Base-by-base conservation (phyloP, 768 basidiomycete genomes). In the Amyloporia xantha region DNA sequence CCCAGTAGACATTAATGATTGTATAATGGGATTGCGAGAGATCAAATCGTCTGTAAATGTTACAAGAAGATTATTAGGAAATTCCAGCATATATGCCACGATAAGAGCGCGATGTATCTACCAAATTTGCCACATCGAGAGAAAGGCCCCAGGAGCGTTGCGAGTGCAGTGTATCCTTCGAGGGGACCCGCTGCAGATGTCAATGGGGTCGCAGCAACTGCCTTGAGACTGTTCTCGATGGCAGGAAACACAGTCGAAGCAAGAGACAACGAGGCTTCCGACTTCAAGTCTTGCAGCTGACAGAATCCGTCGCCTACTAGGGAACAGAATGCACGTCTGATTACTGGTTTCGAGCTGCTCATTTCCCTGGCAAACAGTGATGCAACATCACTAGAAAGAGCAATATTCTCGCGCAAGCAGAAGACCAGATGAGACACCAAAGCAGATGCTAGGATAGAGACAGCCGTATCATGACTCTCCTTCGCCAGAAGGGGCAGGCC, bases 151-250 rank as follows among this genome's bases (percentile, higher is more conserved):
- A 91, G 71, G 7, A 91, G 66, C 2, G 82, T 66, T 1, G 89
- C 77, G 20, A 82, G 62, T 1, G 88, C 81, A 11, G 93, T 75
- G 61, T 92, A 95, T 0, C 87, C 92, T 59, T 96, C 94, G 36
- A 88, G 61, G n/a, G 86, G 84, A 0, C 86, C 86, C 0, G 74
- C 77, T 37, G 74, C 63, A 0, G 76, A 68, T 44, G 74, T 79
- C 39, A 86, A 59, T 0, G 84, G 78, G 59, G 82, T 86, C 13
- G 70, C 65, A 5, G 78, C 67, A 15, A 86, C 77, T 7, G 71
- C 73, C 67, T 88, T 91, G 44, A 95, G 60, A 52, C 74, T 80
- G 0, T 67, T 68, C 55, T 93, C 91, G n/a, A 94, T 66, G 0
- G 82, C 72, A 0, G 81, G 77, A 1, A 78, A 53, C 2, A 91